Evolutionary conservation across 1,139 yeast species (phyloP).

Genomic region (Tardiomyces depauwii): DNA sequence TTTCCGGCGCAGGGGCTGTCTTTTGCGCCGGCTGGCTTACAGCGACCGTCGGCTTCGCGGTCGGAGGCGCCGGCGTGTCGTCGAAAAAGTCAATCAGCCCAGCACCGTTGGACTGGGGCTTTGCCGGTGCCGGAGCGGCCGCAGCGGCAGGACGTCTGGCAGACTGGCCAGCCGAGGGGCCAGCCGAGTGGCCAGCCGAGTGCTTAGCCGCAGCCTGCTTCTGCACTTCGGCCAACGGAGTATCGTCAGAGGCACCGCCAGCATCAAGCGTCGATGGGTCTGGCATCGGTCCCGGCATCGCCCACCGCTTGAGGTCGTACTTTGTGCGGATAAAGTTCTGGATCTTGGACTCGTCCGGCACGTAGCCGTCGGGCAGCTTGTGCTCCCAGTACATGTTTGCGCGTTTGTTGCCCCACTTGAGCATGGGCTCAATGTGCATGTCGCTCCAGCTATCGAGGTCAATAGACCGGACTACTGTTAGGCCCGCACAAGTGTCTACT

Average conservation of each 20-base stretch:
- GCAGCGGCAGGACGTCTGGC: neutral
- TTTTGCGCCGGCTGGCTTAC: constrained; percentile 1
- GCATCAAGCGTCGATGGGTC: constrained; percentile 39
- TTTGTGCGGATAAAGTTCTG: constrained; percentile 86
- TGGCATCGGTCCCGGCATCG: constrained; percentile 38
- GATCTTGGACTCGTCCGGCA: constrained; percentile 78
- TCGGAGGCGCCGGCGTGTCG: constrained; percentile 4
- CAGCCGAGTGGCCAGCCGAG: neutral
- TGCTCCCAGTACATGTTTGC: constrained; percentile 77
- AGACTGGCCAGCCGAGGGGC: neutral
- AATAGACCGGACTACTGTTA: constrained; percentile 39
- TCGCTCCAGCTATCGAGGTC: constrained; percentile 97
- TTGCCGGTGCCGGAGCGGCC: neutral
- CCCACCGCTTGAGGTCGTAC: constrained; percentile 88
- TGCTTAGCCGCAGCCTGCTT: constrained; percentile 4
- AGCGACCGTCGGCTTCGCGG: neutral
- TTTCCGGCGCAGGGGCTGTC: constrained; percentile 1
- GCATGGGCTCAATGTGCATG: constrained; percentile 75
- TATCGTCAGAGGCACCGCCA: constrained; percentile 9
- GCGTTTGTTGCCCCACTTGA: constrained; percentile 74
- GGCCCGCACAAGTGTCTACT: neutral
- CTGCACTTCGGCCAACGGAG: constrained; percentile 16
- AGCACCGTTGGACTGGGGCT: neutral
- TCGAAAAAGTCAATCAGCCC: constrained; percentile 1
- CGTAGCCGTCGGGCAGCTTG: constrained; percentile 54